phyloP scores from a whole-genome alignment of 2,329 filamentous ascomycete genomes.

The Zymoseptoria passerinii region DNA sequence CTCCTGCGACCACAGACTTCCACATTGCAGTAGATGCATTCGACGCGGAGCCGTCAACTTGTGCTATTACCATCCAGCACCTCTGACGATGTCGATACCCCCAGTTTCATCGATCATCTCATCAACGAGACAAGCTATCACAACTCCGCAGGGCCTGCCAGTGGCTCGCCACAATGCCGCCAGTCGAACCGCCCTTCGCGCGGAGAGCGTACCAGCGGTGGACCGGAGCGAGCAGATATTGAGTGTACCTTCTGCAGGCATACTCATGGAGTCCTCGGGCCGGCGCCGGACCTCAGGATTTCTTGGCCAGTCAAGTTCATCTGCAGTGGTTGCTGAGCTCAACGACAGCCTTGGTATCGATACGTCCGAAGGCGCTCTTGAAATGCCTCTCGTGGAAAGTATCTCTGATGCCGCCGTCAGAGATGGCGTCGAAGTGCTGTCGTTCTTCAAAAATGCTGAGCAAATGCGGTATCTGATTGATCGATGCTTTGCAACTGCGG shows the following conservation, averaged over 20 bases:
- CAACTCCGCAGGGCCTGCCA: not conserved
- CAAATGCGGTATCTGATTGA: slow-evolving; percentile 6
- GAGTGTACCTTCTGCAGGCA: slow-evolving; percentile 15
- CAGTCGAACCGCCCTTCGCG: not conserved
- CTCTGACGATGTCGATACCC: slow-evolving; percentile 11
- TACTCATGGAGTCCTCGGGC: slow-evolving; percentile 10
- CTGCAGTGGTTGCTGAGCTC: slow-evolving; percentile 18
- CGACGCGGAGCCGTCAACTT: slow-evolving; percentile 9
- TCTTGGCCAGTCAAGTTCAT: slow-evolving; percentile 14
- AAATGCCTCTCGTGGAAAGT: slow-evolving; percentile 1
- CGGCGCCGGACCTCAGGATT: slow-evolving; percentile 9
- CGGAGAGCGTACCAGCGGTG: slow-evolving; percentile 3
- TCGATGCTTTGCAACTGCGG: slow-evolving; percentile 5
- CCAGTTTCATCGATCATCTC: not conserved
- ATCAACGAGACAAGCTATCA: not conserved
- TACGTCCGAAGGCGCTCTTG: slow-evolving; percentile 1
- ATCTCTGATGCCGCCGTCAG: slow-evolving; percentile 9
- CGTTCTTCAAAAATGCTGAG: slow-evolving; percentile 6
- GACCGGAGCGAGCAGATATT: slow-evolving; percentile 6
- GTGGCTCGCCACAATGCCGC: not conserved
- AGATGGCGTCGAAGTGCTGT: slow-evolving; percentile 11
- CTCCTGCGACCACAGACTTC: slow-evolving; percentile 19
- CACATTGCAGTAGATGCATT: slow-evolving; percentile 16
- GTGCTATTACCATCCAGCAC: slow-evolving; percentile 21
- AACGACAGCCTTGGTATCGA: slow-evolving; percentile 16